Conservation (phyloP, 2,329 filamentous ascomycete genomes). For the Canariomyces notabilis region DNA sequence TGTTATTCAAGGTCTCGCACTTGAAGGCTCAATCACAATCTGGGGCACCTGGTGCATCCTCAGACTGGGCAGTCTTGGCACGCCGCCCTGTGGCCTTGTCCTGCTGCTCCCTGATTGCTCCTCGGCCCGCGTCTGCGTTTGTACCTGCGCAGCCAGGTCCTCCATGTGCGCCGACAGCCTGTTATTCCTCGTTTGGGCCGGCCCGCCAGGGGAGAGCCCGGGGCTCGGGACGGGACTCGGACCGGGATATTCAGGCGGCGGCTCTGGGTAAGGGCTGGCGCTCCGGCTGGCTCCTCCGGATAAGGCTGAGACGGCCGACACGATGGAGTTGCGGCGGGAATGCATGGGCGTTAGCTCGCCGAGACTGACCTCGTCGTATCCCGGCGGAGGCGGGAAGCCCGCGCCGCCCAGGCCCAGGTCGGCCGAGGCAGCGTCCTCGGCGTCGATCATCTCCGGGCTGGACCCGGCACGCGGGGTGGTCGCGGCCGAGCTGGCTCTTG, state of each 20-base stretch:
- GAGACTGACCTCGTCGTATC: slow-evolving; percentile 42
- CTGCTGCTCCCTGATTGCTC: slow-evolving; percentile 8
- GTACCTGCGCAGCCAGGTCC: slow-evolving; percentile 23
- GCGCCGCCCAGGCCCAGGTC: slow-evolving; percentile 42
- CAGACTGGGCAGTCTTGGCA: slow-evolving; percentile 46
- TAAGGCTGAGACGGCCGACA: slow-evolving; percentile 23
- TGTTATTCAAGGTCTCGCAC: slow-evolving; percentile 32
- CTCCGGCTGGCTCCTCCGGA: slow-evolving; percentile 28
- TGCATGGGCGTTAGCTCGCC: slow-evolving; percentile 28
- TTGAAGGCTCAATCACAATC: slow-evolving; percentile 55
- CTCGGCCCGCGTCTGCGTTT: not conserved
- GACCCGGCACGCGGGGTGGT: slow-evolving; percentile 46
- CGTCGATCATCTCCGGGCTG: slow-evolving; percentile 48
- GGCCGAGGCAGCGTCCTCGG: slow-evolving; percentile 37
- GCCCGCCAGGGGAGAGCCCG: not conserved
- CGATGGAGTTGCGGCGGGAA: slow-evolving; percentile 22
- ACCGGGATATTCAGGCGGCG: slow-evolving; percentile 49
- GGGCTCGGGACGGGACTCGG: slow-evolving; percentile 16
- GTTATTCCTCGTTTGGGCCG: slow-evolving; percentile 28
- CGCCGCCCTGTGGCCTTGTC: slow-evolving; percentile 30
- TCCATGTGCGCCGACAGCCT: slow-evolving; percentile 32
- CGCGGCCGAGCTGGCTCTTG: slow-evolving; percentile 39
- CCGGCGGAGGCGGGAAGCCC: slow-evolving; percentile 40
- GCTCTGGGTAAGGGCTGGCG: slow-evolving; percentile 39
- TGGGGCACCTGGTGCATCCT: slow-evolving; percentile 46